phyloP scores from a whole-genome alignment of 1,139 yeast genomes.

The Magnusiomyces magnusii region DNA sequence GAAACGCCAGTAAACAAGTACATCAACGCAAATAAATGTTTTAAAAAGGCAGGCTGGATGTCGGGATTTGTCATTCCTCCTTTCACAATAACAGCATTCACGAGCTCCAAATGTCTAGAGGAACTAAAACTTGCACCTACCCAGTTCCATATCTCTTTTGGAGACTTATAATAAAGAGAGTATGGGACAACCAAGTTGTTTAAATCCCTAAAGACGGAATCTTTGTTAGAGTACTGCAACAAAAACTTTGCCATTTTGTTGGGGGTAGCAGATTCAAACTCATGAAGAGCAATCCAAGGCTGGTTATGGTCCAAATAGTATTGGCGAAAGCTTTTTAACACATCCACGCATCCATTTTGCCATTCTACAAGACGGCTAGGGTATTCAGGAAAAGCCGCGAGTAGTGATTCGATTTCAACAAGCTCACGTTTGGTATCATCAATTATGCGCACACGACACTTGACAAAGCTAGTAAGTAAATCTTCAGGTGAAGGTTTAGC shows the following conservation, averaged over 20 bases:
- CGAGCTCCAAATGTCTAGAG: neutral
- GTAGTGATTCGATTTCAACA: neutral
- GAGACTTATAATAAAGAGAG: neutral
- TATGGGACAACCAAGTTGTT: slow-evolving; percentile 3
- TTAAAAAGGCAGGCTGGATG: neutral
- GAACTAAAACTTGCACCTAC: neutral
- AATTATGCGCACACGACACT: slow-evolving; percentile 2
- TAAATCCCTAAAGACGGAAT: neutral
- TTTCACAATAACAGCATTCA: neutral
- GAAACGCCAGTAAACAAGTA: neutral
- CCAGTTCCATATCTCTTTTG: slow-evolving; percentile 4
- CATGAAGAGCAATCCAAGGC: slow-evolving; percentile 6
- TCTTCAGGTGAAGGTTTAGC: neutral
- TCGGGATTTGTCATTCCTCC: neutral
- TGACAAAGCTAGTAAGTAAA: neutral
- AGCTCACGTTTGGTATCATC: slow-evolving; percentile 4
- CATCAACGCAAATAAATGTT: neutral
- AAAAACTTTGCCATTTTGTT: slow-evolving; percentile 1
- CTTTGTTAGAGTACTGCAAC: slow-evolving; percentile 2
- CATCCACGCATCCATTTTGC: neutral
- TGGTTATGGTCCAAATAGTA: slow-evolving; percentile 5
- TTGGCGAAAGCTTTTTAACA: neutral
- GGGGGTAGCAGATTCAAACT: slow-evolving; percentile 4
- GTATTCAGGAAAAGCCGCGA: neutral
- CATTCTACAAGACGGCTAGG: neutral